These are phyloP conservation scores for Fomitiporia mediterranea DNA, from an alignment of 1,284 basidiomycete genomes.

Conservation along the genomic window DNA sequence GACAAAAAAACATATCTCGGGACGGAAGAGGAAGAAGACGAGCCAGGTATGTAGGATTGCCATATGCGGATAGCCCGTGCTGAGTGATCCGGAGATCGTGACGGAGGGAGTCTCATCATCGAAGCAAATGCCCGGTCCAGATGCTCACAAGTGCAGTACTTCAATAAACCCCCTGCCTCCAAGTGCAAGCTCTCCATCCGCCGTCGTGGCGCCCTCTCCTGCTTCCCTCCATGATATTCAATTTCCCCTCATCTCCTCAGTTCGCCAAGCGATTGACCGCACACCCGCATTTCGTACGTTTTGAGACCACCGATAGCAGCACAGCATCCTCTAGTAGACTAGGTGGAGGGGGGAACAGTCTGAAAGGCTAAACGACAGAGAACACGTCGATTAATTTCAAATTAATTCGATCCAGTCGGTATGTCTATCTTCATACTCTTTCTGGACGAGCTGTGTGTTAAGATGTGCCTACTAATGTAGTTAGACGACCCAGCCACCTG, in stretches of 20 bases:
- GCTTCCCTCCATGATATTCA: not conserved
- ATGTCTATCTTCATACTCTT: not conserved
- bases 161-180: not conserved
- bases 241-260: not conserved
- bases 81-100: not conserved
- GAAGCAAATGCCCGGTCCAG: not conserved
- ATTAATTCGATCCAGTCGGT: not conserved
- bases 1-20: no score
- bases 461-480: no score
- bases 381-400: not conserved
- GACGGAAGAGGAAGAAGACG: no score
- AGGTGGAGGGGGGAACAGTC: no score
- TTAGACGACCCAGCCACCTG: no score
- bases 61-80: not conserved
- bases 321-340: not conserved
- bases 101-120: not conserved
- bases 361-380: no score
- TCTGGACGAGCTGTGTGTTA: not conserved
- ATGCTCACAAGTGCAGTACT: not conserved
- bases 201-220: not conserved
- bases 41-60: not conserved
- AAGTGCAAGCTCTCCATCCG: not conserved
- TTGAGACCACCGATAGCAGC: not conserved
- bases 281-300: not conserved
- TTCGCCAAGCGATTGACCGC: no score